Base-by-base conservation (phyloP, 2,329 filamentous ascomycete species). In the Ilyonectria destructans region DNA sequence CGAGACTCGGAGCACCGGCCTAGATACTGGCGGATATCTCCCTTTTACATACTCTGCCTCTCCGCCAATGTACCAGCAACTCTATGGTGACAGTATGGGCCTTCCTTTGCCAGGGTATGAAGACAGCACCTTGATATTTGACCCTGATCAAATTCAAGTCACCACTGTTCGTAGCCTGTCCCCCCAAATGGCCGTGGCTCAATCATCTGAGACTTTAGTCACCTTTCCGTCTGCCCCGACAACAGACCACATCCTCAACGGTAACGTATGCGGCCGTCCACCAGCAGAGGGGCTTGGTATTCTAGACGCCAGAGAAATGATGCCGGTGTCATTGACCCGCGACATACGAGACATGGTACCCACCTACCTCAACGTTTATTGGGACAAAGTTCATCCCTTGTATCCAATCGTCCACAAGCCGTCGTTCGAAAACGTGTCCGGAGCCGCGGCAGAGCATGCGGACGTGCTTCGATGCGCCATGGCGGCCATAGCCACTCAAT, bases 401-500 rank as follows among this genome's bases (percentile, higher is more conserved):
- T 85, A 84, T 70, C 87, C 87, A n/a, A 75, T 89, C 29, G 80
- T 89, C 29, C 87, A 89, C 77, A 82, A 81, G 65, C 76, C 79
- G 23, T 83, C 82, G 15, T 83, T 85, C 46, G 83, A 86, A 63
- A 79, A 78, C 29, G 77, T 78, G 19, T 68, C 74, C 6, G 72
- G 71, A 12, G 69, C 61, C 29, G 65, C 68, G 8, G 77, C 78
- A 5, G 83, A 85, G 60, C 77, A 80, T 31, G 40, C 77, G 7
- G 83, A 86, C 60, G 78, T 86, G 48, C 79, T 89, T 52, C 82
- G 80, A 15, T 88, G 83, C 68, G 86, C 87, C 67, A 89, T 89
- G 87, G 87, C 87, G 23, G 87, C 87, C n/a, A 77, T 89, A 33
- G 87, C 85, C 52, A 85, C 86, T 23, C 87, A 89, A 72, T 85